A percentile compares a stretch with the other conserved stretches of the same genome.
Evolutionary conservation across 2,329 filamentous ascomycete species (phyloP).

Genomic region (Colletotrichum tabaci): DNA sequence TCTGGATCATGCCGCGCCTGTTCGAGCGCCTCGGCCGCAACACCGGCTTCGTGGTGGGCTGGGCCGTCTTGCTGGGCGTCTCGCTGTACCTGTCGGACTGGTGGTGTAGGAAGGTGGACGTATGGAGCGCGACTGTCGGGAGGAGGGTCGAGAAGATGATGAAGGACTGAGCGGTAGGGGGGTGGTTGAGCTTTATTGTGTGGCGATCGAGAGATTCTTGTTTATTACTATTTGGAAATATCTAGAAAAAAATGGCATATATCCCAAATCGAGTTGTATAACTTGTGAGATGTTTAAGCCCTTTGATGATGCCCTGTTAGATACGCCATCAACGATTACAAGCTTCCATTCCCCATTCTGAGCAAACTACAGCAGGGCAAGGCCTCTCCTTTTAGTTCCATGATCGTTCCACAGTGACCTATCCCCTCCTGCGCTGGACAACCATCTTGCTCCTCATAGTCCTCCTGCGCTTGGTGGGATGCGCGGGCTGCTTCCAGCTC

Average conservation of each 20-base stretch:
- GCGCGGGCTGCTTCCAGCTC: conserved; percentile 37
- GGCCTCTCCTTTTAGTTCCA: neutral
- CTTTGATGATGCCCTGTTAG: too few relatives aligned
- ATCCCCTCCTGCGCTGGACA: conserved; percentile 13
- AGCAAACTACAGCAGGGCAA: too few relatives aligned
- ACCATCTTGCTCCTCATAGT: conserved; percentile 16
- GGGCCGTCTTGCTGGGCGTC: conserved; percentile 48
- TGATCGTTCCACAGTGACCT: neutral
- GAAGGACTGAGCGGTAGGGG: neutral
- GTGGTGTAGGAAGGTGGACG: conserved; percentile 55
- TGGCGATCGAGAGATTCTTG: too few relatives aligned
- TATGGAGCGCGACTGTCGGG: conserved; percentile 55
- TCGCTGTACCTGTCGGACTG: conserved; percentile 54
- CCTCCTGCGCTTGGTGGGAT: conserved; percentile 22
- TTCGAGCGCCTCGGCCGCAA: conserved; percentile 54
- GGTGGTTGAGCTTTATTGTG: neutral
- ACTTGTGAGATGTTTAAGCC: too few relatives aligned
- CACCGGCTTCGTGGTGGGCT: conserved; percentile 52
- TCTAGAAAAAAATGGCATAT: neutral
- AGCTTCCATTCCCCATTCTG: too few relatives aligned
- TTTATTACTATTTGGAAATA: neutral
- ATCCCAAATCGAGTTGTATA: too few relatives aligned
- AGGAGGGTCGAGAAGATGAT: conserved; percentile 54
- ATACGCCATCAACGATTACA: too few relatives aligned
- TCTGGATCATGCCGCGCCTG: conserved; percentile 56